Evolutionary conservation across 2,329 filamentous ascomycete species (phyloP), one percentile per base, ranked within the genome.

Genomic region (Aspergillus vadensis): DNA sequence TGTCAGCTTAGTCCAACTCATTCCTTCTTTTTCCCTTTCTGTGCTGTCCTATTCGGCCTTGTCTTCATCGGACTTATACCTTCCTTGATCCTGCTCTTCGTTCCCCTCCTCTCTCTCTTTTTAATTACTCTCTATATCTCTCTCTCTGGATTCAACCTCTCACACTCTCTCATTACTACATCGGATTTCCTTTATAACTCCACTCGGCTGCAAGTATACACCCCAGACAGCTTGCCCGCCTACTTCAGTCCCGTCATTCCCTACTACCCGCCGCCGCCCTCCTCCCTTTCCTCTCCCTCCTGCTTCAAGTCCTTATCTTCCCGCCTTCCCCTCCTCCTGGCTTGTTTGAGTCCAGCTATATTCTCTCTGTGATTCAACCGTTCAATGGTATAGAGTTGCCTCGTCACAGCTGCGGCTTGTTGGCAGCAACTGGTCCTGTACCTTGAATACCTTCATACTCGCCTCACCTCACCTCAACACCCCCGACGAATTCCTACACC

Each of bases 11-110:
- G 57, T 59, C 62, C 60, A 60, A 56, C 58, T 61, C 36, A 48
- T 61, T 60, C 56, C 55, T 63, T 57, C 59, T 62, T 60, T 60
- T 65, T 62, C 59, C 57, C 58, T 65, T 64, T 63, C 64, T 61
- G 61, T 63, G 58, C 41, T 56, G 52, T 58, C 52, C 55, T 65
- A 56, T 61, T 62, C 65, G 58, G 67, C 65, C 62, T 61, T 56
- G 61, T 60, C 58, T 14, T 36, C 32, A 61, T 66, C 63, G 57
- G 61, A 62, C 62, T 67, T 62, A 63, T 60, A 63, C 62, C 59
- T 62, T 59, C 57, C 48, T 56, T 60, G 52, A 51, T 38, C 44
- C 62, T 51, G 36, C 36, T 38, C 25, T 39, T 54, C 51, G 30
- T 36, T 41, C 51, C 52, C 52, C 53, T 39, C 38, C 39, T 44